Evolutionary conservation across 2,329 filamentous ascomycete species (phyloP).

Genomic region (Rhinocladiella mackenziei): DNA sequence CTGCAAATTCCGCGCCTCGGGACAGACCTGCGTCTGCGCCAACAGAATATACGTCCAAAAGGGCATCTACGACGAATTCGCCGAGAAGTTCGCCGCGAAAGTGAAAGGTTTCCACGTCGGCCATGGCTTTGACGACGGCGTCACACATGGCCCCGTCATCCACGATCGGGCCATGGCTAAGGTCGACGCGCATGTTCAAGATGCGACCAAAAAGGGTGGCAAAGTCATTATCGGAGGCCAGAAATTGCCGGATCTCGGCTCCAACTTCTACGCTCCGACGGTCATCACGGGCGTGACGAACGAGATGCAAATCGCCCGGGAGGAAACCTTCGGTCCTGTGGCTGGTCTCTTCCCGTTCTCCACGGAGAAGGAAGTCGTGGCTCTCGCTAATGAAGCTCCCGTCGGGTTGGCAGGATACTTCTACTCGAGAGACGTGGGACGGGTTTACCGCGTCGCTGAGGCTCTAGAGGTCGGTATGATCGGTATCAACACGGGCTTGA

Average conservation of each 20-base stretch:
- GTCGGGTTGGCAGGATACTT: conserved; percentile 95
- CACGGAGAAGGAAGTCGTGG: conserved; percentile 82
- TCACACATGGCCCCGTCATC: conserved; percentile 54
- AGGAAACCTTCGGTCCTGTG: conserved; percentile 95
- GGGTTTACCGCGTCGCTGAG: conserved; percentile 59
- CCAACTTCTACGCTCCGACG: conserved; percentile 86
- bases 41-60: conserved; percentile 53
- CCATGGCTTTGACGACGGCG: conserved; percentile 43
- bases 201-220: conserved; percentile 73
- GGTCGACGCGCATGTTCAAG: conserved; percentile 73
- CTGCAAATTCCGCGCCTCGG: conserved; percentile 89
- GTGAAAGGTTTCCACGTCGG: conserved; percentile 50
- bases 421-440: conserved; percentile 63
- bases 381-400: conserved; percentile 73
- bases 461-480: conserved; percentile 51
- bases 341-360: conserved; percentile 86
- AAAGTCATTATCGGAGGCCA: conserved; percentile 72
- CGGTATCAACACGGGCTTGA: conserved; percentile 67
- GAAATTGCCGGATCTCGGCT: conserved; percentile 67
- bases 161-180: conserved; percentile 77
- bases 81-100: conserved; percentile 51
- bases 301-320: conserved; percentile 76
- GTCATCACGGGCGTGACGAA: conserved; percentile 81
- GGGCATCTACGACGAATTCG: conserved; percentile 52
- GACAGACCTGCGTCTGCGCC: conserved; percentile 91